These are phyloP conservation scores for Penicillium thymicola DNA, from an alignment of 2,329 filamentous ascomycete species.

Conservation along the genomic window DNA sequence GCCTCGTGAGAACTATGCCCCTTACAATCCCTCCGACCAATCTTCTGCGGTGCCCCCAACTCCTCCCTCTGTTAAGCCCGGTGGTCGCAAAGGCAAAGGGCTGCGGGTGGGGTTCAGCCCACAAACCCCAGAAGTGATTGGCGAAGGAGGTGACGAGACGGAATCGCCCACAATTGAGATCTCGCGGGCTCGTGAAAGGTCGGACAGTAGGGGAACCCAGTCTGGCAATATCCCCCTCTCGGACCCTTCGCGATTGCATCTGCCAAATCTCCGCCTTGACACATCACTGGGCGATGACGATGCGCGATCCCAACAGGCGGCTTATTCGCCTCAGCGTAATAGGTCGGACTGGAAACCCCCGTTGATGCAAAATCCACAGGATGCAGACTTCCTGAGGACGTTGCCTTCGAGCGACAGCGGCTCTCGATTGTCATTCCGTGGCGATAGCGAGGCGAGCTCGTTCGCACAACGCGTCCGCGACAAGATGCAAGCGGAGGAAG, in stretches of 20 bases:
- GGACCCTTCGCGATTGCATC: conserved; percentile 15
- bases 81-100: conserved; percentile 56
- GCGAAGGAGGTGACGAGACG: conserved; percentile 85
- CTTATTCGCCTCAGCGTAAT: conserved; percentile 10
- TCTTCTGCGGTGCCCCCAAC: not conserved
- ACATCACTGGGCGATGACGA: conserved; percentile 30
- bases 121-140: conserved; percentile 74
- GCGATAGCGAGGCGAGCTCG: conserved; percentile 41
- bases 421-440: conserved; percentile 40
- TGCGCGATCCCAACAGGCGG: conserved; percentile 11
- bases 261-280: conserved; percentile 33
- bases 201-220: conserved; percentile 15
- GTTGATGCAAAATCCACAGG: conserved; percentile 34
- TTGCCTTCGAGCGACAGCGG: conserved; percentile 29
- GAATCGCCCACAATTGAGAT: conserved; percentile 70
- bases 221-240: conserved; percentile 9
- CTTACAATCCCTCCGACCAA: conserved; percentile 17
- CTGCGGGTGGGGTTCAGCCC: conserved; percentile 72
- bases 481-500: conserved; percentile 54
- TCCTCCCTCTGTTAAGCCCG: conserved; percentile 29
- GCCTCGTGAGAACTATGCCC: conserved; percentile 22
- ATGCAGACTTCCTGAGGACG: conserved; percentile 38
- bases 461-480: conserved; percentile 49
- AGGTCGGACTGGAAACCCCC: conserved; percentile 26
- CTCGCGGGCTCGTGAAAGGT: conserved; percentile 46